These are phyloP conservation scores for Dicorynia guianensis DNA, from an alignment of 306 rosid species.

Conservation along the genomic window DNA sequence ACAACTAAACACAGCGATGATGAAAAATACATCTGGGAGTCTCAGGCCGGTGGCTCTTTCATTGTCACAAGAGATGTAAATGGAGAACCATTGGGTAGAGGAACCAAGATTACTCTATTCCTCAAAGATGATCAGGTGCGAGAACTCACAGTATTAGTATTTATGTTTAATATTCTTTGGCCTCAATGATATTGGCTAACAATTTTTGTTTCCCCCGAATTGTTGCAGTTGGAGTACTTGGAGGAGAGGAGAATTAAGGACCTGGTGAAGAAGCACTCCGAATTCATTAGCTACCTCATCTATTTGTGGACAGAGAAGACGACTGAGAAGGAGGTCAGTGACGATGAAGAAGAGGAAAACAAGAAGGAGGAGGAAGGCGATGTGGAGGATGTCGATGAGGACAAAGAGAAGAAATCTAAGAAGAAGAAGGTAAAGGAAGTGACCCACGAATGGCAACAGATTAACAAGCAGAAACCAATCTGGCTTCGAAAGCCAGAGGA, in stretches of 20 bases:
- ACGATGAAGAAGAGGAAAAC: constrained; percentile 60
- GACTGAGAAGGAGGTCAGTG: constrained; percentile 65
- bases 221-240: constrained; percentile 59
- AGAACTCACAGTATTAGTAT: not conserved
- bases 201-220: too few species aligned
- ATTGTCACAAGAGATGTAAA: constrained; percentile 60
- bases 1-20: constrained; percentile 69
- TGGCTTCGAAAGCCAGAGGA: constrained; percentile 74
- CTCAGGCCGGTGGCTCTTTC: constrained; percentile 74
- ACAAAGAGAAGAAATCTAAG: constrained; percentile 47
- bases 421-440: constrained; percentile 74
- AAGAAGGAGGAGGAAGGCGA: constrained; percentile 60
- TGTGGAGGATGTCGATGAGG: constrained; percentile 63
- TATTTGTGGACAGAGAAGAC: constrained; percentile 74
- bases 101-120: constrained; percentile 69
- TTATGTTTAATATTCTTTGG: not conserved
- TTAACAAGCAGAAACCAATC: constrained; percentile 71
- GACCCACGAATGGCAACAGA: constrained; percentile 65
- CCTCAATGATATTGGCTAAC: not conserved
- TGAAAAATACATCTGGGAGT: constrained; percentile 68
- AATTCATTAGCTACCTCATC: constrained; percentile 68
- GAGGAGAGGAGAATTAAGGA: constrained; percentile 73
- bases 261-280: constrained; percentile 73
- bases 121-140: constrained; percentile 70
- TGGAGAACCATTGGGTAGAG: constrained; percentile 69